A percentile compares a stretch with the other conserved stretches of the same genome.
Evolutionary conservation across 495 filamentous ascomycete species (phyloP).

Genomic region (Acidiella bohemica): DNA sequence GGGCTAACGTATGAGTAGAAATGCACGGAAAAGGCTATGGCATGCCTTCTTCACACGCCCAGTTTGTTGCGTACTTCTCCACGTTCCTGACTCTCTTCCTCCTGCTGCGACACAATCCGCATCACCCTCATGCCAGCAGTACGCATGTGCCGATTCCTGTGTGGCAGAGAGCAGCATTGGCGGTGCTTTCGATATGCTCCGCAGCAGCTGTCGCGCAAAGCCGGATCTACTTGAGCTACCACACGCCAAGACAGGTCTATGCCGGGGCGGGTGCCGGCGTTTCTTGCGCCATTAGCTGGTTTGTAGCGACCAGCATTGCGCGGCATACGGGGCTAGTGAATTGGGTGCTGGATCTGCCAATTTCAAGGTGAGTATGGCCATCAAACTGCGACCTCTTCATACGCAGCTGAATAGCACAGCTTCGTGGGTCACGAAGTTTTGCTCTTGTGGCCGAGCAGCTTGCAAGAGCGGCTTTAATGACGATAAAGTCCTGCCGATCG

Average conservation of each 20-base stretch:
- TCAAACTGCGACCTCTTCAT: too few species aligned
- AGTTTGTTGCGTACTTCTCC: slow-evolving; percentile 85
- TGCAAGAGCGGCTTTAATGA: not conserved
- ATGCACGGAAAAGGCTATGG: slow-evolving; percentile 89
- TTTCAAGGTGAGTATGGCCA: slow-evolving; percentile 40
- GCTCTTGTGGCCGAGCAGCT: not conserved
- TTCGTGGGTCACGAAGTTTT: not conserved
- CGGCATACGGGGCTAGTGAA: slow-evolving; percentile 51
- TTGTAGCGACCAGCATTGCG: slow-evolving; percentile 48
- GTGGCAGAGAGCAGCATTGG: slow-evolving; percentile 42
- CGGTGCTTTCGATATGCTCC: slow-evolving; percentile 40
- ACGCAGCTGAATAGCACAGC: not conserved
- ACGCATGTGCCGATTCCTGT: slow-evolving; percentile 41
- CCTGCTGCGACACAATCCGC: slow-evolving; percentile 56
- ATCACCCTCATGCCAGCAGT: slow-evolving; percentile 31
- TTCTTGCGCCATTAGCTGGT: slow-evolving; percentile 66
- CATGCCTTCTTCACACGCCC: slow-evolving; percentile 96
- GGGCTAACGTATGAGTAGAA: too few species aligned
- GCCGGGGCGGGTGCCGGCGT: slow-evolving; percentile 62
- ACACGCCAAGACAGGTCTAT: slow-evolving; percentile 75
- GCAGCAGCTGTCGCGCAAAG: slow-evolving; percentile 64
- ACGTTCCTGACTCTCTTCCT: slow-evolving; percentile 72
- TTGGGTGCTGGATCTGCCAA: slow-evolving; percentile 55
- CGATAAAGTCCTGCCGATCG: not conserved
- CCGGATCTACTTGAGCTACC: slow-evolving; percentile 84